Base-by-base conservation (phyloP, 31 red algal species). In the Odonthalia washingtoniensis region DNA sequence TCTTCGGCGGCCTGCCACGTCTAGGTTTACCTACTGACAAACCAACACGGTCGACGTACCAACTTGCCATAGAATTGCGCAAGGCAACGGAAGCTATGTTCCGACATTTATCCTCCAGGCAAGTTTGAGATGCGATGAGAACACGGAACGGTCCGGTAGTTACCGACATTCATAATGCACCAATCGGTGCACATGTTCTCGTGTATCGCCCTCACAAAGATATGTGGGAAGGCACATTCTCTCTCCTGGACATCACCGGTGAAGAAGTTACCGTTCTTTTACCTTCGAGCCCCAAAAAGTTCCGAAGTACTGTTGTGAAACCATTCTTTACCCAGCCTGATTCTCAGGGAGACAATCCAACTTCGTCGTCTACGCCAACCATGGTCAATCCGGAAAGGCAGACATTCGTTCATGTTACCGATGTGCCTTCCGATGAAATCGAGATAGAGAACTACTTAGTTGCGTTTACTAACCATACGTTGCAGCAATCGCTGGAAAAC, bases 121-220 rank as follows among this genome's bases (percentile, higher is more conserved):
- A 3, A 70, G 80, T 83, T 4, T 24, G 38, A 5, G 63, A 83
- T 36, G 80, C 0, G 21, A 69, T 41, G 32, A 32, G 28, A 0
- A 34, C 63, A 70, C 4, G 80, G 65, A 69, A 70, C n/a, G 80
- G 62, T 4, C 62, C 62, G 9, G 57, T 37, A 17, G 38, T 26
- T 61, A 38, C 80, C 57, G 63, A 83, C 38, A 69, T 83, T 32
- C 63, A 66, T 46, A 83, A 21, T n/a, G 39, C 80, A 5, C 80
- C 62, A 5, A 83, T 61, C 34, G 33, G 62, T 69, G 57, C 61
- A 37, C 80, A 65, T 39, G 57, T 70, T 32, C 61, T 70, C 14
- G 80, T 83, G n/a, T 83, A 83, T n/a, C 21, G 80, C 24, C 63
- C 80, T 33, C 18, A 83, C 32, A 75, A 86, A 66, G 46, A 86